A percentile compares a stretch with the other conserved stretches of the same genome.
phyloP scores from a whole-genome alignment of 345 rosid species.

The Dipteronia dyeriana region DNA sequence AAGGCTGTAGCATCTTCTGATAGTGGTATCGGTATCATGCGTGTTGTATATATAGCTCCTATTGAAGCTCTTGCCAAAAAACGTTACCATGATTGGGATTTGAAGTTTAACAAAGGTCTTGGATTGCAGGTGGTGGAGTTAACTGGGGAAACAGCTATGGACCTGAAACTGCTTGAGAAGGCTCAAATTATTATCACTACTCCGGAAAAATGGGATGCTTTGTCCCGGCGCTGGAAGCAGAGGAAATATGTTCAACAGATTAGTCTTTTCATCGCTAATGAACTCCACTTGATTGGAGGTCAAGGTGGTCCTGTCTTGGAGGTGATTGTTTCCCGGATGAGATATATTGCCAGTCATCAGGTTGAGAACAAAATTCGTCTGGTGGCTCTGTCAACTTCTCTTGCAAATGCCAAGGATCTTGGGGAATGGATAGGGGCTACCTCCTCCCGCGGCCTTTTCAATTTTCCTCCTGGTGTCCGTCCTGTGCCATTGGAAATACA shows the following conservation, averaged over 20 bases:
- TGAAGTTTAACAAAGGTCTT: conserved; percentile 79
- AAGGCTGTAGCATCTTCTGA: conserved; percentile 52
- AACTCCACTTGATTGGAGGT: conserved; percentile 94
- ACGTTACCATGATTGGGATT: conserved; percentile 76
- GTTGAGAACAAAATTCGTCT: conserved; percentile 77
- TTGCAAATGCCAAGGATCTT: conserved; percentile 94
- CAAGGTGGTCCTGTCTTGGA: conserved; percentile 92
- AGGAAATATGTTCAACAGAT: conserved; percentile 84
- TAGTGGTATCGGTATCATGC: conserved; percentile 34
- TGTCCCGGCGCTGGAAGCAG: conserved; percentile 95
- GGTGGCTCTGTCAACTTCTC: conserved; percentile 93
- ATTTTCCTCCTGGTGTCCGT: conserved; percentile 88
- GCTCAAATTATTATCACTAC: conserved; percentile 84
- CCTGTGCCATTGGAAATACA: conserved; percentile 96
- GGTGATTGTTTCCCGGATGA: conserved; percentile 92
- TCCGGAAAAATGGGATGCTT: conserved; percentile 97
- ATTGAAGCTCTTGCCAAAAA: conserved; percentile 89
- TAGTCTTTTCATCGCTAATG: conserved; percentile 86
- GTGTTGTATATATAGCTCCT: conserved; percentile 89
- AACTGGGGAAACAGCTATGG: conserved; percentile 82
- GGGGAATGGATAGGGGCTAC: conserved; percentile 98
- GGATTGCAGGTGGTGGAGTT: conserved; percentile 84
- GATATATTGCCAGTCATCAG: conserved; percentile 74
- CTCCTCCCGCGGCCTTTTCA: conserved; percentile 81
- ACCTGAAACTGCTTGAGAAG: conserved; percentile 83